Evolutionary conservation across 129 eudicot genomes (phyloP).

Genomic region (carrot (Daucus carota)): DNA sequence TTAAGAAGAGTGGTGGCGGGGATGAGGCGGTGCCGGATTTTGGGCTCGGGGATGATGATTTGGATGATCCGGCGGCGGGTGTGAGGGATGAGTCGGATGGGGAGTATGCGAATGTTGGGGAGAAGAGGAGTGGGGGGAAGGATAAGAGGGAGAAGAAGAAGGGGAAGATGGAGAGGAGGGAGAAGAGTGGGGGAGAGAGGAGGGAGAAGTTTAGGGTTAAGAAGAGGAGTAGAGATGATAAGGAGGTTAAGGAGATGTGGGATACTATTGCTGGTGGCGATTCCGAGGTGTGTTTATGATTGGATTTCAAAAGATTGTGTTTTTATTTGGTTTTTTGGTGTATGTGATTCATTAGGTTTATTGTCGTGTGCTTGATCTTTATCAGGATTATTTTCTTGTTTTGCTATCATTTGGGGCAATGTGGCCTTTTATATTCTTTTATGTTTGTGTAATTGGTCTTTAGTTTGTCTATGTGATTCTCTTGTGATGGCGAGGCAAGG

Average conservation of each 20-base stretch:
- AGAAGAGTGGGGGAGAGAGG: conserved; percentile 17
- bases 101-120: conserved; percentile 13
- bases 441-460: too few relatives aligned
- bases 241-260: conserved; percentile 96
- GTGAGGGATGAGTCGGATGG: conserved; percentile 48
- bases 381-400: neutral
- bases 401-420: too few relatives aligned
- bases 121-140: conserved; percentile 31
- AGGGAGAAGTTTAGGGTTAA: conserved; percentile 39
- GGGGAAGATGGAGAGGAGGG: conserved; percentile 48
- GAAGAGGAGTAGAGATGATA: conserved; percentile 50
- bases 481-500: neutral
- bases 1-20: conserved; percentile 51
- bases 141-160: conserved; percentile 47
- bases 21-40: conserved; percentile 21
- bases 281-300: conserved; percentile 52
- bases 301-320: neutral
- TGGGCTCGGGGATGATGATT: conserved; percentile 24
- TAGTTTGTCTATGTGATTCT: too few relatives aligned
- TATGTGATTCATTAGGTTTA: neutral
- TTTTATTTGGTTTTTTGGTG: neutral
- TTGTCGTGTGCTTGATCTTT: neutral
- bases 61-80: conserved; percentile 29
- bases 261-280: conserved; percentile 78
- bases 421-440: too few relatives aligned